Conservation (phyloP, 352 stramenopile genomes). For the Thalassiosira mediterranea region DNA sequence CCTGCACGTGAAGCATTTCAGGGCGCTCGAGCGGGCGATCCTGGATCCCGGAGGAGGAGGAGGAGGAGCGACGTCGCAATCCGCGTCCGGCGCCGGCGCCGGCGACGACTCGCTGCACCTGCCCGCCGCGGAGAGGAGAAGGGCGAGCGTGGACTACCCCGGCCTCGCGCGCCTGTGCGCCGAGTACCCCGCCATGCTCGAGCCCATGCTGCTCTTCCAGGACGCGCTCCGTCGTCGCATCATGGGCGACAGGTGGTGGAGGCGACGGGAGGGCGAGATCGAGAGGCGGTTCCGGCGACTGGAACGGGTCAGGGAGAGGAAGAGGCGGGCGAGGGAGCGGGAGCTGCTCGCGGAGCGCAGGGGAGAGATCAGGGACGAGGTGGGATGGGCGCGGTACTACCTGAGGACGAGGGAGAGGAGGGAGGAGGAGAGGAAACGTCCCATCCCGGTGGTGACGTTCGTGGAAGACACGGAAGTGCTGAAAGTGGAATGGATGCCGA, state of each 20-base stretch:
- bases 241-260: conserved; percentile 51
- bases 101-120: conserved; percentile 11
- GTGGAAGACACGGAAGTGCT: conserved; percentile 11
- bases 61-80: neutral
- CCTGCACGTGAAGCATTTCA: conserved; percentile 32
- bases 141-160: conserved; percentile 8
- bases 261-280: conserved; percentile 22
- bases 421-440: conserved; percentile 22
- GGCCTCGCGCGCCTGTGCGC: conserved; percentile 20
- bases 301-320: conserved; percentile 14
- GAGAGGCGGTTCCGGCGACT: conserved; percentile 26
- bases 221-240: conserved; percentile 37
- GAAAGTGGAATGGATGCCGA: conserved; percentile 2
- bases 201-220: conserved; percentile 46
- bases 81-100: too few relatives aligned
- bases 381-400: conserved; percentile 31
- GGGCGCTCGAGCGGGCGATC: conserved; percentile 31
- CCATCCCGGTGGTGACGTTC: conserved; percentile 32
- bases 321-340: conserved; percentile 17
- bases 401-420: conserved; percentile 6
- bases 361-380: conserved; percentile 21
- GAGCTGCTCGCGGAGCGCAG: conserved; percentile 28
- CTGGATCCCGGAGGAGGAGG: conserved; percentile 16
- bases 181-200: conserved; percentile 44
- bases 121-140: conserved; percentile 12